These are phyloP conservation scores for Gentiana macrophylla DNA, from an alignment of 257 asterid genomes.

Conservation along the genomic window DNA sequence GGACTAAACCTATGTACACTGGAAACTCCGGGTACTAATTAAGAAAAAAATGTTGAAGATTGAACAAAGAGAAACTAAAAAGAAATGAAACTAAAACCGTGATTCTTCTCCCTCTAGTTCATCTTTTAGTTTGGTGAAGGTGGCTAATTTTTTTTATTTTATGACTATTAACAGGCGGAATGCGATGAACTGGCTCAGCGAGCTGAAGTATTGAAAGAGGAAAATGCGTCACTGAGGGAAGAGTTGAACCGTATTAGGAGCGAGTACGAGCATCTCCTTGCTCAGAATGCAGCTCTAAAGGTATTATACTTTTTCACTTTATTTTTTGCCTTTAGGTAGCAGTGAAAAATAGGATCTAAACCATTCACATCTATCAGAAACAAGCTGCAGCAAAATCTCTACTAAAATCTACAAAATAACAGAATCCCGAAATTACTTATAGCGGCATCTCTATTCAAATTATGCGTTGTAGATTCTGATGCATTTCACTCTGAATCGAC, in stretches of 20 bases:
- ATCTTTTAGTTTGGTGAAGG: background rate
- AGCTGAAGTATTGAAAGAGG: constrained; percentile 68
- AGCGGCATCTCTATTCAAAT: background rate
- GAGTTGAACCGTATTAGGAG: constrained; percentile 66
- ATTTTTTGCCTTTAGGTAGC: background rate
- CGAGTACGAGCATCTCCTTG: constrained; percentile 59
- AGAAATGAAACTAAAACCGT: no score
- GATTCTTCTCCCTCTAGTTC: no score
- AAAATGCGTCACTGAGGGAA: constrained; percentile 78
- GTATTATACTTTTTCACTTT: constrained; percentile 22
- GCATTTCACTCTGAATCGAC: background rate
- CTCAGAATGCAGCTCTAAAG: constrained; percentile 84
- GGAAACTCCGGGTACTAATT: no score
- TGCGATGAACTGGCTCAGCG: constrained; percentile 90
- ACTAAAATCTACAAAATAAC: no score
- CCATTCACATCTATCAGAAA: no score
- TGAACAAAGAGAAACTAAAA: no score
- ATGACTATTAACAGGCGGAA: constrained; percentile 53
- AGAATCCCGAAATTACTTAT: no score
- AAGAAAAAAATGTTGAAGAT: no score
- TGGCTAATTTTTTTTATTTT: constrained; percentile 3
- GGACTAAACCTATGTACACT: no score
- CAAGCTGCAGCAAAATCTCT: no score
- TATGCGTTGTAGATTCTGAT: background rate
- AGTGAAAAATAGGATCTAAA: background rate